These are phyloP conservation scores for Petunia secreta DNA, from an alignment of 257 asterid genomes.

Conservation along the genomic window DNA sequence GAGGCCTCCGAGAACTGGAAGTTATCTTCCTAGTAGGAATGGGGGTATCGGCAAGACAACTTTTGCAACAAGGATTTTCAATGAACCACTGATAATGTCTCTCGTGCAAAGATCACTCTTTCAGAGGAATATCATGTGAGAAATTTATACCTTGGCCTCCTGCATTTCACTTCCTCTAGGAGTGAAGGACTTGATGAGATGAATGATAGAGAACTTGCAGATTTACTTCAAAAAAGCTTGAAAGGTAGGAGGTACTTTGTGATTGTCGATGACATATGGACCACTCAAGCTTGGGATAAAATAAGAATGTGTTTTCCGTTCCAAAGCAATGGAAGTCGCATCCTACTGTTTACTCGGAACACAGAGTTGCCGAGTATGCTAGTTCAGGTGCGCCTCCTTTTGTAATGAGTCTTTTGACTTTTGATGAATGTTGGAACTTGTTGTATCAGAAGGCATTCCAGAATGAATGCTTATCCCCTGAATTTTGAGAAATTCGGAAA, in stretches of 20 bases:
- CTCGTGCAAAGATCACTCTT: conserved; percentile 15
- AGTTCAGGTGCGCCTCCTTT: not conserved
- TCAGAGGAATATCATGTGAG: not conserved
- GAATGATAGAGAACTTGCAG: not conserved
- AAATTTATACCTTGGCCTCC: conserved; percentile 19
- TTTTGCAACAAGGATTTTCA: not conserved
- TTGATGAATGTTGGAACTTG: conserved; percentile 31
- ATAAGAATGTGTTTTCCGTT: conserved; percentile 17
- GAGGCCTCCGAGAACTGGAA: not conserved
- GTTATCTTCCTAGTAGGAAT: not conserved
- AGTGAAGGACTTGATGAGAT: conserved; percentile 15
- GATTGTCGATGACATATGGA: conserved; percentile 33
- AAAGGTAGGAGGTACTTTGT: conserved; percentile 23
- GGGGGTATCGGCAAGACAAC: not conserved
- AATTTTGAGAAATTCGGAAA: conserved; percentile 4
- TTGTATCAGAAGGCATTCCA: conserved; percentile 19
- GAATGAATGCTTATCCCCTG: not conserved
- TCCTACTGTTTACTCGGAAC: conserved; percentile 27
- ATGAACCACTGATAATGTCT: not conserved
- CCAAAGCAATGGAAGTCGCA: conserved; percentile 26
- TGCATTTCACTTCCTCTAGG: not conserved
- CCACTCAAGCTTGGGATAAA: not conserved
- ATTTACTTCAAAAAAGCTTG: not conserved
- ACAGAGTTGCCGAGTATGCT: conserved; percentile 13
- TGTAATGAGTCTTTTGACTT: conserved; percentile 9